Evolutionary conservation across 202 grass and related monocot species (phyloP).

Genomic region (Schoenoplectus tabernaemontani): DNA sequence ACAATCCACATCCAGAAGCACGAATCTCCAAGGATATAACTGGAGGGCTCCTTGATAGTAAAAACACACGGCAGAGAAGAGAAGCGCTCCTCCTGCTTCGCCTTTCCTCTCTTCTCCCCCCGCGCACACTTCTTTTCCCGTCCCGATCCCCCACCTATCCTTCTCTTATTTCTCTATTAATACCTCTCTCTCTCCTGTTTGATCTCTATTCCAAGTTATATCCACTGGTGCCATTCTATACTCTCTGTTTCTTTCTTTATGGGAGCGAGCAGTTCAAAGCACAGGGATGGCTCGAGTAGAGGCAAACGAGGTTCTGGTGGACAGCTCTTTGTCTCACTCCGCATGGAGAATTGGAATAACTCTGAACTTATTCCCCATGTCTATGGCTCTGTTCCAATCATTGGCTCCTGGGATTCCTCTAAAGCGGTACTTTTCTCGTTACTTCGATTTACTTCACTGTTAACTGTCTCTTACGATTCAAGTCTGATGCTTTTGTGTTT

Average conservation of each 20-base stretch:
- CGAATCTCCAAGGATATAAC: not conserved
- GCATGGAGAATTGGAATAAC: constrained; percentile 57
- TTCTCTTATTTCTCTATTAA: not conserved
- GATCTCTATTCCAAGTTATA: constrained; percentile 5
- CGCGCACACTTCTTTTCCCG: not conserved
- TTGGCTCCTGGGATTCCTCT: constrained; percentile 61
- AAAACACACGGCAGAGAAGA: not conserved
- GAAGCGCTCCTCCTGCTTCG: not conserved
- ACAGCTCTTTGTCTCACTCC: constrained; percentile 68
- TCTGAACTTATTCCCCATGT: constrained; percentile 54
- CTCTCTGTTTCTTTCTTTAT: constrained; percentile 14
- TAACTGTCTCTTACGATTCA: not conserved
- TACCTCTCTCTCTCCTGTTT: not conserved
- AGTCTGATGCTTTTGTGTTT: constrained; percentile 9
- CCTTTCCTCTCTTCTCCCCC: not conserved
- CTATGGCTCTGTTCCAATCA: constrained; percentile 62
- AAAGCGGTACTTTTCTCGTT: constrained; percentile 46
- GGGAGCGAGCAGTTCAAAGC: constrained; percentile 42
- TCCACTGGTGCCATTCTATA: not conserved
- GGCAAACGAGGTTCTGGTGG: constrained; percentile 13
- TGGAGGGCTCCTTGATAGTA: not conserved
- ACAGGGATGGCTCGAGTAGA: constrained; percentile 17
- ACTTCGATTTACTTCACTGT: not conserved
- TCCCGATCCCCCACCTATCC: constrained; percentile 3
- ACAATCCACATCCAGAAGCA: not conserved